Evolutionary conservation across 306 rosid species (phyloP).

Genomic region (Arachis stenosperma): DNA sequence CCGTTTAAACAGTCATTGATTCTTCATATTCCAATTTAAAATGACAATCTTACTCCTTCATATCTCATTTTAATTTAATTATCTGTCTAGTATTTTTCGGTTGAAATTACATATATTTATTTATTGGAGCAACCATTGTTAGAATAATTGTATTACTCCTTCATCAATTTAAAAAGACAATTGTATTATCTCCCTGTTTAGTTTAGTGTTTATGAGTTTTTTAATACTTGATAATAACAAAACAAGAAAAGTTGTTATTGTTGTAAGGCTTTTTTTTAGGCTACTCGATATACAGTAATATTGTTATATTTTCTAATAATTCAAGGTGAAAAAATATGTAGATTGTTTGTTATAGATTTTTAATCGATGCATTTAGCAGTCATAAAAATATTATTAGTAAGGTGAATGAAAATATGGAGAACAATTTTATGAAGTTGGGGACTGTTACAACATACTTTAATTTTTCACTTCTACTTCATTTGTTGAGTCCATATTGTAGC

Average conservation of each 20-base stretch:
- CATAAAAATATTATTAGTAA: not conserved
- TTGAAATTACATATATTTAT: no score
- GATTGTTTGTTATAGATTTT: not conserved
- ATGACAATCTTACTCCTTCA: no score
- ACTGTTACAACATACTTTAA: not conserved
- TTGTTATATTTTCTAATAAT: not conserved
- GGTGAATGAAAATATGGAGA: not conserved
- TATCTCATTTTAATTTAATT: no score
- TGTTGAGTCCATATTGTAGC: no score
- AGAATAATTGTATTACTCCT: no score
- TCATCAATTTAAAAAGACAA: no score
- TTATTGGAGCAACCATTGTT: no score
- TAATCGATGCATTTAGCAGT: not conserved
- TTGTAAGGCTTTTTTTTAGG: not conserved
- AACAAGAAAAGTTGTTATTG: slow-evolving; percentile 2
- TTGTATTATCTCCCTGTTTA: not conserved
- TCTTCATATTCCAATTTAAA: no score
- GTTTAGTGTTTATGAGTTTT: not conserved
- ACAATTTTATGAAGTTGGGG: not conserved
- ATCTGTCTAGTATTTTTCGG: no score
- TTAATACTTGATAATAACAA: not conserved
- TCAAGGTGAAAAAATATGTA: not conserved
- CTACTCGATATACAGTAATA: no score
- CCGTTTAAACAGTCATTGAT: no score
- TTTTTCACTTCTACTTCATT: no score